Evolutionary conservation across 1,284 basidiomycete genomes (phyloP), one percentile per base, ranked within the genome.

Genomic region (Volvariella volvacea): DNA sequence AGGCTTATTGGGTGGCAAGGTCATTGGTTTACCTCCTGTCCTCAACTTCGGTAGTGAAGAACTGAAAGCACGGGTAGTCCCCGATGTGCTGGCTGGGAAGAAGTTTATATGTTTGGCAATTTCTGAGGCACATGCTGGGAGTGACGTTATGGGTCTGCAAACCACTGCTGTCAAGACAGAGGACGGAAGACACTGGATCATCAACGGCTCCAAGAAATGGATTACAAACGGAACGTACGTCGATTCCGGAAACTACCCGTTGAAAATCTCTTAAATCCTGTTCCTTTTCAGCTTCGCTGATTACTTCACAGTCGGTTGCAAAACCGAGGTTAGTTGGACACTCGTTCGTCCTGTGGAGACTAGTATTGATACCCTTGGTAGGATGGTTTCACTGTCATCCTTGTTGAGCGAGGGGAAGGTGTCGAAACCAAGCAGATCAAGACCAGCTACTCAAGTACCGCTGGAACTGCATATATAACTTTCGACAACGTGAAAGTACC

Each of bases 401-500:
- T 94, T 38, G 80, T 94, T 22, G 80, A 85, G 53, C 76, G 87
- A 39, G 70, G 73, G 6, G 76, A 80, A 49, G 88, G 90, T 39
- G 81, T 97, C 30, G 80, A 85, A 57, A 95, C 92, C 2, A 86
- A 83, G 58, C 76, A 73, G 33, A 92, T 96, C 69, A 92, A 91
- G 64, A 92, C 89, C 0, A 78, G 79, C 32, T 90, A 92, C 64
- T 88, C 85, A 1, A 54, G 80, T 2, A 65, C 85, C 1, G 84
- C 88, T 7, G 88, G 88, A 14, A 92, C 90, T 1, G 87, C 88
- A 3, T 93, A 81, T 59, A 73, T 94, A 54, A 90, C 88, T 0
- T 93, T 92, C 55, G 89, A 93, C 61, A 88, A 93, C 50, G 88
- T 92, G 52, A 83, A 83, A 57, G 88, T 94, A 1, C 90, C 90